These are phyloP conservation scores for Triangularia verruculosa DNA, from an alignment of 2,329 filamentous ascomycete species.

Conservation along the genomic window DNA sequence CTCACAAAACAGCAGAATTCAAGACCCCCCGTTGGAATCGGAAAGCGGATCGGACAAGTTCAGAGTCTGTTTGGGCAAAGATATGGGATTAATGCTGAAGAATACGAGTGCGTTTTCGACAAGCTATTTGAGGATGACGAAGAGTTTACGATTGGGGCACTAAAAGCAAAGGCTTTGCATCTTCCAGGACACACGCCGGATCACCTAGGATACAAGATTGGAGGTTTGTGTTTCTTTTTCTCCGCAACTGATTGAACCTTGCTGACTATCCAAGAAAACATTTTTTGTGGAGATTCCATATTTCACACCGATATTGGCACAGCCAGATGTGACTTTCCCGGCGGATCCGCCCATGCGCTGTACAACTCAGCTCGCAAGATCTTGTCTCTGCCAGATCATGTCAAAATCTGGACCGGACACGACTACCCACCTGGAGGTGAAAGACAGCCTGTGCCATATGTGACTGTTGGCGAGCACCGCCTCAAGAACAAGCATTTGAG, in stretches of 20 bases:
- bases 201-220: slow-evolving; percentile 57
- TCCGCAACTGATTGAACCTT: neutral
- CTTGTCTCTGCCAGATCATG: slow-evolving; percentile 40
- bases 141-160: slow-evolving; percentile 46
- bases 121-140: slow-evolving; percentile 53
- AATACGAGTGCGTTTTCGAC: slow-evolving; percentile 50
- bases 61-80: slow-evolving; percentile 48
- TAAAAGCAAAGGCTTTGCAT: slow-evolving; percentile 48
- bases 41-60: slow-evolving; percentile 50
- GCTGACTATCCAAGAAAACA: slow-evolving; percentile 31
- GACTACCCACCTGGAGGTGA: slow-evolving; percentile 48
- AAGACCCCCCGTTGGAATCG: slow-evolving; percentile 51
- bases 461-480: slow-evolving; percentile 47
- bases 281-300: slow-evolving; percentile 53
- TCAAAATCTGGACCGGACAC: slow-evolving; percentile 53
- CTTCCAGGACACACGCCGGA: slow-evolving; percentile 61
- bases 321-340: slow-evolving; percentile 54
- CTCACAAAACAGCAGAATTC: slow-evolving; percentile 37
- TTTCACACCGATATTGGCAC: slow-evolving; percentile 52
- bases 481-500: slow-evolving; percentile 47
- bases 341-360: slow-evolving; percentile 44
- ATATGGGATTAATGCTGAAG: slow-evolving; percentile 45
- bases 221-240: slow-evolving; percentile 32
- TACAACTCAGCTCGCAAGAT: slow-evolving; percentile 44
- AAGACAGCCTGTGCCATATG: slow-evolving; percentile 36